Conservation (phyloP, 2,329 filamentous ascomycete species). For the Fonsecaea multimorphosa region DNA sequence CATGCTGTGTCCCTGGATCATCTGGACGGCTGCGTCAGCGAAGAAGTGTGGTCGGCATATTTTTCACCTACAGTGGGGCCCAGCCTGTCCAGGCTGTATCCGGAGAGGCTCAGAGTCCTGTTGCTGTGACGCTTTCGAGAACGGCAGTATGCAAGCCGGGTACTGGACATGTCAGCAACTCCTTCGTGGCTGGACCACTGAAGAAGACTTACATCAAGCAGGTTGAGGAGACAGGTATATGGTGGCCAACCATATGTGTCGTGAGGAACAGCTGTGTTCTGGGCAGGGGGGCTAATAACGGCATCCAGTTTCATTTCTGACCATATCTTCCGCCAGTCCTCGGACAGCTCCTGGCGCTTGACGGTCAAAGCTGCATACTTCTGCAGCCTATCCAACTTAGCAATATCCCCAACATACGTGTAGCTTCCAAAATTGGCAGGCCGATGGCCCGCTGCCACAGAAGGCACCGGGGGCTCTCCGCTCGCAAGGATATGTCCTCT, state of each 20-base stretch:
- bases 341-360: conserved; percentile 44
- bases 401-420: conserved; percentile 40
- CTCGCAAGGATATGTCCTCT: conserved; percentile 35
- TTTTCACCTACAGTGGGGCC: conserved; percentile 38
- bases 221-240: conserved; percentile 60
- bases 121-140: conserved; percentile 31
- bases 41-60: not conserved
- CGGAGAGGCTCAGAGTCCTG: conserved; percentile 25
- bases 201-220: conserved; percentile 55
- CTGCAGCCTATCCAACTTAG: conserved; percentile 47
- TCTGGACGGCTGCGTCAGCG: conserved; percentile 26
- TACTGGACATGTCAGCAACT: conserved; percentile 26
- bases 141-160: conserved; percentile 35
- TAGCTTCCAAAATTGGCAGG: conserved; percentile 28
- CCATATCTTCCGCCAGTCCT: conserved; percentile 53
- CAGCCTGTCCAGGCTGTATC: conserved; percentile 26
- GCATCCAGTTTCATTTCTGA: conserved; percentile 56
- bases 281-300: conserved; percentile 57
- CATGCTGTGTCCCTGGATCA: conserved; percentile 40
- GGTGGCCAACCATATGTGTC: conserved; percentile 47
- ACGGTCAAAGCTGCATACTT: conserved; percentile 53
- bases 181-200: not conserved
- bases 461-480: conserved; percentile 41
- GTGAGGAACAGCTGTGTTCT: conserved; percentile 59
- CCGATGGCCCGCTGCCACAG: conserved; percentile 19